These are phyloP conservation scores for Solanum appendiculatum DNA, from an alignment of 257 asterid genomes.

Conservation along the genomic window DNA sequence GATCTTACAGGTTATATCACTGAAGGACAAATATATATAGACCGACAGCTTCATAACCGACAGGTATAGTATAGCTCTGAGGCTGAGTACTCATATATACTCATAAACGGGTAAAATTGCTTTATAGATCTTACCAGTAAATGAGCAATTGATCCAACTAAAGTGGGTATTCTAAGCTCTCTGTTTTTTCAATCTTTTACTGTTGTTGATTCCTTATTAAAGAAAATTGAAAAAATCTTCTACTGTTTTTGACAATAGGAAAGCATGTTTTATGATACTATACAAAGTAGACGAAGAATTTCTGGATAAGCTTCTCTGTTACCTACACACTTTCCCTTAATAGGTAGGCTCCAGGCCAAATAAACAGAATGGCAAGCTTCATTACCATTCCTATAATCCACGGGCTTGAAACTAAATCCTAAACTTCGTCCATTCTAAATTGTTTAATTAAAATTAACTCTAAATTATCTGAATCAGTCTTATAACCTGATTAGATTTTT, in stretches of 20 bases:
- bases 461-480: neutral
- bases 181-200: neutral
- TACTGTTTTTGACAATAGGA: neutral
- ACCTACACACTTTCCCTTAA: neutral
- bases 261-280: neutral
- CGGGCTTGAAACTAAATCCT: neutral
- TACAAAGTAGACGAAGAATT: neutral
- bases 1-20: slow-evolving; percentile 99
- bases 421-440: neutral
- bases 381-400: neutral
- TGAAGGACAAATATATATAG: slow-evolving; percentile 97
- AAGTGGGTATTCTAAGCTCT: neutral
- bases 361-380: neutral
- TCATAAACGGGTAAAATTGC: neutral
- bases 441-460: neutral
- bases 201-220: neutral
- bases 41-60: slow-evolving; percentile 72
- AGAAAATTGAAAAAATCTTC: neutral
- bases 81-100: neutral
- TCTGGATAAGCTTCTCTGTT: neutral
- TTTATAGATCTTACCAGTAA: neutral
- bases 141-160: neutral
- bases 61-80: slow-evolving; percentile 16
- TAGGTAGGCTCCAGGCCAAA: neutral
- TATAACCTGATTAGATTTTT: neutral